A percentile compares a stretch with the other conserved stretches of the same genome.
These are phyloP conservation scores for Cicer yamashitae DNA, from an alignment of 306 rosid species.

Conservation along the genomic window DNA sequence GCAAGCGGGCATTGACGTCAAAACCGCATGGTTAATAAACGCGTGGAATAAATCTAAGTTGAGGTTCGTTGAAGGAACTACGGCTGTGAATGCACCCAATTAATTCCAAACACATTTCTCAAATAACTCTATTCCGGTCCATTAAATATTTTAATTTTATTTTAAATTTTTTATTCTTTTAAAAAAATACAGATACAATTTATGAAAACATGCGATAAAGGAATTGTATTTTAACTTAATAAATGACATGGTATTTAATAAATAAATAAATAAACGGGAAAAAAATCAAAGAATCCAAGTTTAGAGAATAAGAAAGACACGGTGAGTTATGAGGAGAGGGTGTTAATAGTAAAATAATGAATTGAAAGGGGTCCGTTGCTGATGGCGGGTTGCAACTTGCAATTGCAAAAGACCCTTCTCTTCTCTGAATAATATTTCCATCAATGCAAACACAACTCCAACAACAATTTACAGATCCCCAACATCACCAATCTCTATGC, in stretches of 20 bases:
- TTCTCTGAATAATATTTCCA: slow-evolving; percentile 2
- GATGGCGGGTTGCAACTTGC: slow-evolving; percentile 56
- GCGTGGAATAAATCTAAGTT: slow-evolving; percentile 38
- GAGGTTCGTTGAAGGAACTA: neutral
- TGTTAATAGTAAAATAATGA: slow-evolving; percentile 40
- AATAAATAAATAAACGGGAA: no score
- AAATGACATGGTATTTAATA: no score
- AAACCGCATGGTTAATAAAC: neutral
- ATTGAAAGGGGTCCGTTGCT: slow-evolving; percentile 50
- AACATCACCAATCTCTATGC: slow-evolving; percentile 67
- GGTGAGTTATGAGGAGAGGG: slow-evolving; percentile 20
- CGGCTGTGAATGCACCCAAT: slow-evolving; percentile 28
- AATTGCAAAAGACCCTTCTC: slow-evolving; percentile 44
- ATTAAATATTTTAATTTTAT: no score
- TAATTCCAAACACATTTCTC: neutral
- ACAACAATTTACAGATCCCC: slow-evolving; percentile 51
- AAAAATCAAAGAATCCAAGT: neutral
- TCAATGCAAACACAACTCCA: slow-evolving; percentile 8
- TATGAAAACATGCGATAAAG: no score
- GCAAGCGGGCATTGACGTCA: neutral
- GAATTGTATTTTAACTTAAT: no score
- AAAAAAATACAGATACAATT: no score
- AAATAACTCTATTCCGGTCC: no score
- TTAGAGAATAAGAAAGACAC: no score
- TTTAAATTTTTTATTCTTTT: no score